Evolutionary conservation across 352 stramenopile genomes (phyloP).

Genomic region (Globisporangium radiosum): DNA sequence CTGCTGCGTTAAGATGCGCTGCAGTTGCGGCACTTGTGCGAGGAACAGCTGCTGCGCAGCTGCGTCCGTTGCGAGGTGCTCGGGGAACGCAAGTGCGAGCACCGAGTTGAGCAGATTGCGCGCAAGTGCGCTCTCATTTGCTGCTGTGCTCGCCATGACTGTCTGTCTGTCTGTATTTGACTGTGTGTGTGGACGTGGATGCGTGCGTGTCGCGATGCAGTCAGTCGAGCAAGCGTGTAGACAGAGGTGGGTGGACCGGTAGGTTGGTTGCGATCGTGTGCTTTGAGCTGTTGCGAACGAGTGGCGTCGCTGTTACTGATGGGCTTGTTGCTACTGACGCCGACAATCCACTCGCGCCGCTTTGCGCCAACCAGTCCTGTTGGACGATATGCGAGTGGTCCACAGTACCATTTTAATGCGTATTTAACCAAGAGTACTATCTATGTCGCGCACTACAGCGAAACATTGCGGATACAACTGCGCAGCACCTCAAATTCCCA

Average conservation of each 20-base stretch:
- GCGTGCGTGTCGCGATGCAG: neutral
- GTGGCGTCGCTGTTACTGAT: neutral
- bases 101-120: slow-evolving; percentile 79
- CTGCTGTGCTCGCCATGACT: slow-evolving; percentile 12
- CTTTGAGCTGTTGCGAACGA: neutral
- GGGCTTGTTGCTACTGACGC: neutral
- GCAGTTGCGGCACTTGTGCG: slow-evolving; percentile 43
- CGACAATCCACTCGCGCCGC: too few species aligned
- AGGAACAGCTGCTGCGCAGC: slow-evolving; percentile 36
- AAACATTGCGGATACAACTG: neutral
- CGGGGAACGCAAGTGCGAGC: slow-evolving; percentile 61
- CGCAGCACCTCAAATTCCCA: neutral
- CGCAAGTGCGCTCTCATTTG: slow-evolving; percentile 36
- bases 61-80: slow-evolving; percentile 37
- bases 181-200: too few species aligned
- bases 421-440: neutral
- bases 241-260: too few species aligned
- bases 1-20: slow-evolving; percentile 40
- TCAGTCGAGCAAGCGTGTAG: too few species aligned
- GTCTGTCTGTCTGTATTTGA: too few species aligned
- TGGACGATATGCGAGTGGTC: too few species aligned
- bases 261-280: too few species aligned
- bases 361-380: neutral
- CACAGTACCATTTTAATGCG: too few species aligned
- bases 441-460: neutral